Base-by-base conservation (phyloP, 176 grass and related monocot genomes). In the Bolboschoenus planiculmis region DNA sequence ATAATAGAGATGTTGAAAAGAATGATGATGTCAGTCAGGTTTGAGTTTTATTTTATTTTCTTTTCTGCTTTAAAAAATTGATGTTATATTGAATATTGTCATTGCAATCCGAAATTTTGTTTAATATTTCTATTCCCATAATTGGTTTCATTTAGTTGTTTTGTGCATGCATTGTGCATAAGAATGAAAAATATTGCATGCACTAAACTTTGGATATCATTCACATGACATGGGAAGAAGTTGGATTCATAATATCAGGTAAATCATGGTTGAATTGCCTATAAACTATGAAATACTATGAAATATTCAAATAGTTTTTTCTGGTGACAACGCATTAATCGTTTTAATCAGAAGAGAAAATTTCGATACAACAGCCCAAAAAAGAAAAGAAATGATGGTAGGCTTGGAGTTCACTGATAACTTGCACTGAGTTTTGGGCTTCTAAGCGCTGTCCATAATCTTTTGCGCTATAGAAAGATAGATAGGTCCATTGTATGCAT, bases 1-100 rank as follows among this genome's bases (percentile, higher is more conserved):
- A 82, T n/a, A n/a, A n/a, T 81, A 94, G 89, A 80, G 81, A 82
- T 80, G 63, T 80, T 75, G 71, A 56, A 85, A 79, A 74, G 21
- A 80, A 70, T 57, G 10, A 83, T 79, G 79, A 91, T 53, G 78
- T 56, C 89, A 83, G 64, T 4, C 83, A 30, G 84, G 67, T 56
- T 57, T 73, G n/a, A 59, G 20, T 81, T 23, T 88, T 84, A 16
- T 82, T 56, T 60, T 13, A n/a, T n/a, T n/a, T 10, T 1, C 8
- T 0, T 46, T 46, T 46, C 11, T 46, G 43, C 11, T 62, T 13
- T 23, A 62, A 31, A 62, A 4, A 31, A 29, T n/a, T 7, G 37
- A 4, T 72, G 2, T 26, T 72, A 44, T 72, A 3, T 42, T 44
- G 16, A 44, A 44, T 56, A 21, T 15, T 56, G 54, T 85, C 81